Conservation (phyloP, 208 protist genomes). For the Naegleria fowleri region DNA sequence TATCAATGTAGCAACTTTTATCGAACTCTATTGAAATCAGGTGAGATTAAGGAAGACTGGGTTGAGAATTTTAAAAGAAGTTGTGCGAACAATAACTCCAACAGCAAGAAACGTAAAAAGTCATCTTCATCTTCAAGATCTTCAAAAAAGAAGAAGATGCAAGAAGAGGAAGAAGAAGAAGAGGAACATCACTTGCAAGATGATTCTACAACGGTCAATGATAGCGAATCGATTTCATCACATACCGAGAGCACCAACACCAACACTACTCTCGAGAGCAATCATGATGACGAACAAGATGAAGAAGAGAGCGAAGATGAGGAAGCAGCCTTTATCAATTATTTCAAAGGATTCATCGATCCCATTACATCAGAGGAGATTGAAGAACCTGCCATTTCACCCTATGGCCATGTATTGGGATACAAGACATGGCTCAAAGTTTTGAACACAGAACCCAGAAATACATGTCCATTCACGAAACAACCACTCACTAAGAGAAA, state of each 20-base stretch:
- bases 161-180: background rate
- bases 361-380: background rate
- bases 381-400: background rate
- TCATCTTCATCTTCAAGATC: background rate
- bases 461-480: slow-evolving; percentile 18
- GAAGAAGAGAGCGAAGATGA: background rate
- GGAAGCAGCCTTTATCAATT: background rate
- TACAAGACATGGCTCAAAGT: background rate
- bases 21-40: background rate
- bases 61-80: background rate
- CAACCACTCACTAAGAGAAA: background rate
- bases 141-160: background rate
- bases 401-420: background rate
- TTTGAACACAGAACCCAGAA: background rate
- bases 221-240: background rate
- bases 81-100: background rate
- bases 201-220: background rate
- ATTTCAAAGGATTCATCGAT: background rate
- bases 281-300: background rate
- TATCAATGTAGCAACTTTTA: slow-evolving; percentile 24
- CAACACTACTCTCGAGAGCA: background rate
- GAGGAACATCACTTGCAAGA: background rate
- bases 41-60: background rate
- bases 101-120: background rate
- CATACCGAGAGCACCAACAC: background rate